A percentile compares a stretch with the other conserved stretches of the same genome.
phyloP scores from a whole-genome alignment of 2,329 filamentous ascomycete species.

The Laburnicola sp. region DNA sequence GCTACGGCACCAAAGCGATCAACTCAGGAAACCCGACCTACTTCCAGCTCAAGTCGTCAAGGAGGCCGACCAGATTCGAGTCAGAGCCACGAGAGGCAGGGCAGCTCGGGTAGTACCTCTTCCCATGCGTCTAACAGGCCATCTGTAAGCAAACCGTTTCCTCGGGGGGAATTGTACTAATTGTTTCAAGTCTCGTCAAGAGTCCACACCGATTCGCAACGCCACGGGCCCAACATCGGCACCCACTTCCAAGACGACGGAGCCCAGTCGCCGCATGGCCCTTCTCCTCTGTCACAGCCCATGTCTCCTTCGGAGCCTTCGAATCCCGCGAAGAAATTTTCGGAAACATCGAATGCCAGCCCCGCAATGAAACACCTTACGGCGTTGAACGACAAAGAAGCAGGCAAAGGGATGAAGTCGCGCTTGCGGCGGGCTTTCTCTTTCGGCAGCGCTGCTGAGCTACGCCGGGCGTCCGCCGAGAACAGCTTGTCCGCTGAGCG shows the following conservation, averaged over 20 bases:
- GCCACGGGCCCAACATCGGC: slow-evolving; percentile 17
- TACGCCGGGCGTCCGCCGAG: slow-evolving; percentile 72
- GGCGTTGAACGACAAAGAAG: slow-evolving; percentile 82
- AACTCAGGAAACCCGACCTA: slow-evolving; percentile 28
- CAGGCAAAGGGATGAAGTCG: slow-evolving; percentile 79
- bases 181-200: slow-evolving; percentile 28
- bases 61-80: slow-evolving; percentile 37
- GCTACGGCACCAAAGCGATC: slow-evolving; percentile 18
- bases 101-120: slow-evolving; percentile 45
- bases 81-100: slow-evolving; percentile 42
- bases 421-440: slow-evolving; percentile 89
- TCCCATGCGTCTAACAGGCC: slow-evolving; percentile 40
- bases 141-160: slow-evolving; percentile 32
- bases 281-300: slow-evolving; percentile 53
- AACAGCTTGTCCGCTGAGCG: slow-evolving; percentile 57
- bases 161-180: background rate
- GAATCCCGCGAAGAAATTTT: slow-evolving; percentile 21
- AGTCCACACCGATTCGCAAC: slow-evolving; percentile 21
- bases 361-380: slow-evolving; percentile 82
- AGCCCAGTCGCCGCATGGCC: slow-evolving; percentile 48
- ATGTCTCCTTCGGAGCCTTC: slow-evolving; percentile 42
- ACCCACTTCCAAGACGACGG: slow-evolving; percentile 36
- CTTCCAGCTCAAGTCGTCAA: slow-evolving; percentile 35
- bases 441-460: slow-evolving; percentile 91
- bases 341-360: slow-evolving; percentile 49